phyloP scores from a whole-genome alignment of 192 early-diverging fungal species.

The Coemansia sp. region DNA sequence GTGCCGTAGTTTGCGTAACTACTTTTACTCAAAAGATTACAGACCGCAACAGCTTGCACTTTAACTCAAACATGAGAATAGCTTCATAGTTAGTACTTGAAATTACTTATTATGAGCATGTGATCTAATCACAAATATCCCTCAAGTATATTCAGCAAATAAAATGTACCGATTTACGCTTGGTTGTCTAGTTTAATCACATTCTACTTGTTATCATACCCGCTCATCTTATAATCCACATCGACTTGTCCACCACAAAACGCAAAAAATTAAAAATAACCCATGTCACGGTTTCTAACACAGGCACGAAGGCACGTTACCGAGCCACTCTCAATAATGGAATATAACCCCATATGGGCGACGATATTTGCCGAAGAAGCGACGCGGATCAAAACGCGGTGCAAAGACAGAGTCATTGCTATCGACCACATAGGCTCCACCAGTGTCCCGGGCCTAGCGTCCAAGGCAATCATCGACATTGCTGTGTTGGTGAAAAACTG shows the following conservation, averaged over 20 bases:
- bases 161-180: background rate
- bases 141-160: background rate
- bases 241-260: background rate
- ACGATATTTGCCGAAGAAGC: background rate
- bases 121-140: too few species aligned
- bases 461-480: constrained; percentile 35
- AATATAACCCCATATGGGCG: constrained; percentile 15
- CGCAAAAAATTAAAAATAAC: background rate
- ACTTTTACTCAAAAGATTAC: too few species aligned
- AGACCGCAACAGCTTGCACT: too few species aligned
- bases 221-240: too few species aligned
- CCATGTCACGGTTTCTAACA: background rate
- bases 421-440: constrained; percentile 27
- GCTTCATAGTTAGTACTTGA: too few species aligned
- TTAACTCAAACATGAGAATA: too few species aligned
- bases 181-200: too few species aligned
- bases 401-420: background rate
- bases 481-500: constrained; percentile 10
- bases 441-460: constrained; percentile 26
- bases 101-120: too few species aligned
- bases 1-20: too few species aligned
- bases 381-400: background rate
- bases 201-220: too few species aligned
- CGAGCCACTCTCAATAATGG: constrained; percentile 9
- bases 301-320: background rate